These are phyloP conservation scores for Colletotrichum australisinense DNA, from an alignment of 2,329 filamentous ascomycete genomes.

Conservation along the genomic window DNA sequence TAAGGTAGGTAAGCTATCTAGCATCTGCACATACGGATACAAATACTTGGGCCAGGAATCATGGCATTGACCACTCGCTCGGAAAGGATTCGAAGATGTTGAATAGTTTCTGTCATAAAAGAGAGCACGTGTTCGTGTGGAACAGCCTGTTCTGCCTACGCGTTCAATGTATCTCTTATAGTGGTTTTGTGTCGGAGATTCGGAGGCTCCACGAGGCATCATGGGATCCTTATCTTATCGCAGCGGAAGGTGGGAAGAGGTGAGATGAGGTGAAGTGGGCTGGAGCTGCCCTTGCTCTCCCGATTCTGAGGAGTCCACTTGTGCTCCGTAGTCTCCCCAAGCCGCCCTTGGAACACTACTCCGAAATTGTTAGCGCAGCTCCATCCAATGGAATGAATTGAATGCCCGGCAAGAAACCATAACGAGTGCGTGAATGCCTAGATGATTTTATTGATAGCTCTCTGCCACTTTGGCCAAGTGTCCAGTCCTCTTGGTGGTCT, in stretches of 20 bases:
- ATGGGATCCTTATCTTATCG: slow-evolving; percentile 29
- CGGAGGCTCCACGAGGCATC: background rate
- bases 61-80: background rate
- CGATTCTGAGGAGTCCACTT: background rate
- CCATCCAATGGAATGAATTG: slow-evolving; percentile 3
- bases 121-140: background rate
- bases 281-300: slow-evolving; percentile 9
- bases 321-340: background rate
- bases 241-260: background rate
- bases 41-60: background rate
- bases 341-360: background rate
- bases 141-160: background rate
- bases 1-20: no score
- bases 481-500: slow-evolving; percentile 5
- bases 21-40: background rate
- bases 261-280: slow-evolving; percentile 16
- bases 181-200: background rate
- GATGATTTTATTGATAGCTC: background rate
- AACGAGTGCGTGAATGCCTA: background rate
- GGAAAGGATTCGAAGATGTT: background rate
- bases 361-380: slow-evolving; percentile 12
- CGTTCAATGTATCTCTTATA: slow-evolving; percentile 14
- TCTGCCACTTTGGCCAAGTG: slow-evolving; percentile 30
- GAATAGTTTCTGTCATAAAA: background rate
- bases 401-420: background rate